Percentiles rank a stretch among this genome's conserved stretches.
Conservation (phyloP, 768 basidiomycete species). For the Lentinus tigrinus region DNA sequence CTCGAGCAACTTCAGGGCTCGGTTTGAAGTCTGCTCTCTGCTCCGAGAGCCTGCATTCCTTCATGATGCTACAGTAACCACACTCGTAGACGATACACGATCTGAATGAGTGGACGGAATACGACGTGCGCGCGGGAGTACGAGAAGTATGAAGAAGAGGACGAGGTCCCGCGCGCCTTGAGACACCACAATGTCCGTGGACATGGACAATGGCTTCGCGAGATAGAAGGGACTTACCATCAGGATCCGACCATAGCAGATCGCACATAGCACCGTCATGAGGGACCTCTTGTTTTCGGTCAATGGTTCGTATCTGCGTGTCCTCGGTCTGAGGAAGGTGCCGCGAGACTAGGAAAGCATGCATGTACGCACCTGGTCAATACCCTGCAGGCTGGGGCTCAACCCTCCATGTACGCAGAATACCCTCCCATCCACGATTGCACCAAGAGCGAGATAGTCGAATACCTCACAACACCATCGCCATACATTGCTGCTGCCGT, state of each 20-base stretch:
- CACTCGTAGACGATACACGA: too few species aligned
- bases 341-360: not conserved
- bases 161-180: too few species aligned
- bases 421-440: slow-evolving; percentile 95
- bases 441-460: slow-evolving; percentile 91
- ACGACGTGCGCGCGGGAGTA: too few species aligned
- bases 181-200: too few species aligned
- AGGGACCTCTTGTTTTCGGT: slow-evolving; percentile 95
- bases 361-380: slow-evolving; percentile 72
- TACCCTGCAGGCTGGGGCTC: slow-evolving; percentile 80
- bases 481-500: slow-evolving; percentile 93
- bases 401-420: slow-evolving; percentile 98
- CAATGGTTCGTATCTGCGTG: slow-evolving; percentile 83
- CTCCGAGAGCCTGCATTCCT: too few species aligned
- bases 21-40: too few species aligned
- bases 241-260: slow-evolving; percentile 98
- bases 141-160: too few species aligned
- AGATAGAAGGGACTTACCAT: slow-evolving; percentile 51
- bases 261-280: slow-evolving; percentile 99
- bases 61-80: too few species aligned
- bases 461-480: slow-evolving; percentile 98
- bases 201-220: too few species aligned
- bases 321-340: not conserved
- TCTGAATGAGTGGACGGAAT: too few species aligned
- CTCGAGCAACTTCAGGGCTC: too few species aligned